These are phyloP conservation scores for Mucor piriformis DNA, from an alignment of 371 early-diverging fungal species.

Conservation along the genomic window DNA sequence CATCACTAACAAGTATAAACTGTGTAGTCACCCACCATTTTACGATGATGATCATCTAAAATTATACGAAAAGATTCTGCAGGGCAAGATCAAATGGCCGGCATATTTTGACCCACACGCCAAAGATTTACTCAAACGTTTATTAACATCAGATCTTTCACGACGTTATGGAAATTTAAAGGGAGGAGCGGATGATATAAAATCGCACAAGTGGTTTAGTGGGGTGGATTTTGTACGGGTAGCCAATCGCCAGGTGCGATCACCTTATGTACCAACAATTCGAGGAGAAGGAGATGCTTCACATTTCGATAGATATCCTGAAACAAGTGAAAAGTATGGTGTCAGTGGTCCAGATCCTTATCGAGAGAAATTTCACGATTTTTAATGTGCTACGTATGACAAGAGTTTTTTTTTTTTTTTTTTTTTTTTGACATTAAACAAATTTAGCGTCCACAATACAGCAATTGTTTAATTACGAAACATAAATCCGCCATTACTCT, in stretches of 20 bases:
- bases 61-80: conserved; percentile 94
- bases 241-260: conserved; percentile 58
- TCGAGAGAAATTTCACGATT: conserved; percentile 38
- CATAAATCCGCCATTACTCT: too few species aligned
- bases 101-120: conserved; percentile 88
- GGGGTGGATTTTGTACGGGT: conserved; percentile 76
- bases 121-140: conserved; percentile 90
- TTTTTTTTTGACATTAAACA: too few species aligned
- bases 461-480: too few species aligned
- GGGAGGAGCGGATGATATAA: conserved; percentile 84
- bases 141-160: conserved; percentile 89
- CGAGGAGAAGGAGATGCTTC: conserved; percentile 85
- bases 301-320: conserved; percentile 92
- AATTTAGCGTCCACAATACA: too few species aligned
- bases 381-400: too few species aligned
- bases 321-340: conserved; percentile 66
- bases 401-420: too few species aligned
- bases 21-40: conserved; percentile 73
- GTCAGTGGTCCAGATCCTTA: conserved; percentile 36
- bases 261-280: conserved; percentile 88
- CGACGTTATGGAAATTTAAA: conserved; percentile 93
- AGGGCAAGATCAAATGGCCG: conserved; percentile 88
- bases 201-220: conserved; percentile 88
- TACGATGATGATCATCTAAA: conserved; percentile 92
- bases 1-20: background rate